Conservation (phyloP, 352 stramenopile species). For the Phytophthora sojae region DNA sequence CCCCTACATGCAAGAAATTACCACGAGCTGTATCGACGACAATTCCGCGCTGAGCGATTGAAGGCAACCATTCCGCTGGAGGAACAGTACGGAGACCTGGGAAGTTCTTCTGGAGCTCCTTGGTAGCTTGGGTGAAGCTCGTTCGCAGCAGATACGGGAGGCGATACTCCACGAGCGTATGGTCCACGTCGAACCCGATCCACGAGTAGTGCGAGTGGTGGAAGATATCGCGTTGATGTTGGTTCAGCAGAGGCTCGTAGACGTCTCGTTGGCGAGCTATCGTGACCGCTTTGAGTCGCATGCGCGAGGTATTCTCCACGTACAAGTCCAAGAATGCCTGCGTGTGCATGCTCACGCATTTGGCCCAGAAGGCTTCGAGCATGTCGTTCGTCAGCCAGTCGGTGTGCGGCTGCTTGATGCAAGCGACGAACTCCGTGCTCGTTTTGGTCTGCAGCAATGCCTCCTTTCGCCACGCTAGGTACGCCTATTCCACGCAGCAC, state of each 20-base stretch:
- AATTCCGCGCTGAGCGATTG: constrained; percentile 55
- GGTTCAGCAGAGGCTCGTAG: constrained; percentile 31
- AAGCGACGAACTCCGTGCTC: constrained; percentile 27
- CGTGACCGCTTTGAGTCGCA: constrained; percentile 49
- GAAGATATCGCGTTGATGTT: constrained; percentile 48
- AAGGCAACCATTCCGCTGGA: constrained; percentile 41
- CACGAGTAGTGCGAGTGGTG: constrained; percentile 52
- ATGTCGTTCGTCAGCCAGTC: constrained; percentile 52
- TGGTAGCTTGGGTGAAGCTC: constrained; percentile 51
- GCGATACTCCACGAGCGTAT: constrained; percentile 61
- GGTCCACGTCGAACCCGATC: constrained; percentile 68
- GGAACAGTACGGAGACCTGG: constrained; percentile 39
- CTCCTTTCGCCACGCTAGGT: constrained; percentile 45
- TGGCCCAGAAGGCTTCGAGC: constrained; percentile 54
- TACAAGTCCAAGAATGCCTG: constrained; percentile 48
- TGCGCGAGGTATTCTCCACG: constrained; percentile 35
- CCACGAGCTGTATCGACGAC: constrained; percentile 50
- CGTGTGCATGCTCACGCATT: constrained; percentile 47
- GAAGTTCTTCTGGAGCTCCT: constrained; percentile 57
- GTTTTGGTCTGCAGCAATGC: constrained; percentile 37
- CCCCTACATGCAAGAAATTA: constrained; percentile 59
- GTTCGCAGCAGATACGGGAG: constrained; percentile 49
- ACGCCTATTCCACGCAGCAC: constrained; percentile 21
- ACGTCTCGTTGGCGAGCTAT: constrained; percentile 39
- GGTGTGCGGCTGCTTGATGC: constrained; percentile 36